Base-by-base conservation (phyloP, 176 grass and related monocot genomes). In the Rhynchospora tenuis region DNA sequence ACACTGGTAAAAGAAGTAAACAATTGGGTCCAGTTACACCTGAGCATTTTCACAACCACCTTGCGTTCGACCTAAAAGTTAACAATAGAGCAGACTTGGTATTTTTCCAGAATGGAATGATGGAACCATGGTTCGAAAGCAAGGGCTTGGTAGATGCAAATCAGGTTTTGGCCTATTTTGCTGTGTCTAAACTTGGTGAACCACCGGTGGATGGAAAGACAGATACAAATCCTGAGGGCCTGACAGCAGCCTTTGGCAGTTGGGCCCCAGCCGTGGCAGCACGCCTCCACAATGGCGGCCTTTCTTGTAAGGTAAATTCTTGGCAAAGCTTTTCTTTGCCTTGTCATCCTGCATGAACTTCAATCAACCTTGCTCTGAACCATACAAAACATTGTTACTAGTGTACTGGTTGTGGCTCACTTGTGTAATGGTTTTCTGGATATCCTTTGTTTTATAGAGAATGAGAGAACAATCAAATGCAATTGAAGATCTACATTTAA, bases 41-140 rank as follows among this genome's bases (percentile, higher is more conserved):
- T 55, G 73, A 10, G 12, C 73, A 76, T 76, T 76, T 51, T 55
- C 22, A 17, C 73, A 24, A 31, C 27, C 12, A 51, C 48, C 48
- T 51, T 12, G 11, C 11, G 48, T 51, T 12, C 48, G 42, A 42
- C 64, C 31, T 82, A 52, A 81, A 42, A 64, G 55, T 82, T 89
- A 83, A 91, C 65, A 88, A 83, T 89, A 74, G 60, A 92, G 87
- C 92, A 89, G 95, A 98, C 89, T 91, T 98, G 79, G 92, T 98
- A 61, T 98, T 98, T 83, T 94, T 98, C 87, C 95, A 98, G 95
- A 98, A 98, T 72, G 95, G 95, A 12, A 98, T 98, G 95, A 78
- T 98, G 66, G 95, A 98, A 14, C 95, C 95, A 17, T 98, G 95
- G 95, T 88, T 98, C 1, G 47, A 94, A 79, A 98, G 89, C 86